phyloP scores from a whole-genome alignment of 257 asterid species.

The Scutellaria baicalensis region DNA sequence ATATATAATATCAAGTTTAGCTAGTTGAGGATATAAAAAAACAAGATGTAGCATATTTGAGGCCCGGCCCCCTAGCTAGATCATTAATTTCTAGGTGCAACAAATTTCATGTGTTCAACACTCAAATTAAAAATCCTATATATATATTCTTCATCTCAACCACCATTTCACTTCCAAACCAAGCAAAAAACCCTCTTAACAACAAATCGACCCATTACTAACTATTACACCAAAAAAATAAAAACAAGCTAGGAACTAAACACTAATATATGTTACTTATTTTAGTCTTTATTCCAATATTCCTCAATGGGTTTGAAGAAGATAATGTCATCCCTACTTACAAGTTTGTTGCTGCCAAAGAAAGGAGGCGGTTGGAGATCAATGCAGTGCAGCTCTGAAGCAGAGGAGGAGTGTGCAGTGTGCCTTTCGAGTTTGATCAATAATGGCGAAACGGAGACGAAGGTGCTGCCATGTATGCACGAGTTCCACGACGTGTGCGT shows the following conservation, averaged over 20 bases:
- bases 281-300: background rate
- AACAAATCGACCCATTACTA: conserved; percentile 30
- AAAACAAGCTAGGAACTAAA: no score
- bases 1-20: background rate
- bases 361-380: background rate
- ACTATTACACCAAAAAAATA: background rate
- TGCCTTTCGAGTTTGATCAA: conserved; percentile 30
- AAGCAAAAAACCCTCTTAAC: conserved; percentile 16
- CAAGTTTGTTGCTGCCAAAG: conserved; percentile 14
- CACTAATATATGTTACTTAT: background rate
- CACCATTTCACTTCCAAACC: conserved; percentile 27
- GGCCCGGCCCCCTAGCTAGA: no score
- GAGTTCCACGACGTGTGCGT: conserved; percentile 37
- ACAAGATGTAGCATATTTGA: background rate
- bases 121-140: conserved; percentile 9
- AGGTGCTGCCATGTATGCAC: conserved; percentile 36
- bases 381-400: background rate
- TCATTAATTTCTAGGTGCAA: conserved; percentile 29
- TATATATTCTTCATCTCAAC: conserved; percentile 29
- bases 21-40: background rate
- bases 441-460: conserved; percentile 7
- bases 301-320: conserved; percentile 22
- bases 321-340: conserved; percentile 27
- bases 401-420: conserved; percentile 27
- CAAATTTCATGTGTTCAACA: conserved; percentile 26